These are phyloP conservation scores for Mortierella sp. DNA, from an alignment of 371 early-diverging fungal species.

Conservation along the genomic window DNA sequence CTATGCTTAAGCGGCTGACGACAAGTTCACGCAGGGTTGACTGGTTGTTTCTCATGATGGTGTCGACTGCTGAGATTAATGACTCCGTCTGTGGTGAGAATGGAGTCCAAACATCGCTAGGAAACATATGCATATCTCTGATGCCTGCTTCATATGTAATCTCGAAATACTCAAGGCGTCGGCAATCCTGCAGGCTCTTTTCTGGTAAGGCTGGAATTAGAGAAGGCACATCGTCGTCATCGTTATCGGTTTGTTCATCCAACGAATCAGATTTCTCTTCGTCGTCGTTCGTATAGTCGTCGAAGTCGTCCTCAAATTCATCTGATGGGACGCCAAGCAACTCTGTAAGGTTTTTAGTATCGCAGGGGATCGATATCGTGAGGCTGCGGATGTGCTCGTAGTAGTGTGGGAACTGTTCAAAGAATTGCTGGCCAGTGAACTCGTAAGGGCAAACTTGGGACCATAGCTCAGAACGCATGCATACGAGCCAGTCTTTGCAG, in stretches of 20 bases:
- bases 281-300: background rate
- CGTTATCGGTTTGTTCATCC: background rate
- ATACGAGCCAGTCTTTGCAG: conserved; percentile 13
- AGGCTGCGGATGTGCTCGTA: conserved; percentile 8
- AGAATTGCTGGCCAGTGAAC: background rate
- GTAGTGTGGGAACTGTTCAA: conserved; percentile 8
- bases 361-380: background rate
- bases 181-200: conserved; percentile 15
- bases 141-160: background rate
- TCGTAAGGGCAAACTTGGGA: background rate
- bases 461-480: conserved; percentile 16
- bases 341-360: background rate
- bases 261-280: too few species aligned
- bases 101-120: background rate
- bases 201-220: background rate
- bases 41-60: background rate
- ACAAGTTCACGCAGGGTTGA: background rate
- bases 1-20: background rate
- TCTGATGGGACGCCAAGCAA: background rate
- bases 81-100: background rate
- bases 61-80: background rate
- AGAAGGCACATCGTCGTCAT: background rate
- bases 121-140: background rate
- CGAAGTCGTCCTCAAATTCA: background rate
- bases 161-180: background rate